Conservation (phyloP, 176 grass and related monocot genomes). For the Alopecurus myosuroides region DNA sequence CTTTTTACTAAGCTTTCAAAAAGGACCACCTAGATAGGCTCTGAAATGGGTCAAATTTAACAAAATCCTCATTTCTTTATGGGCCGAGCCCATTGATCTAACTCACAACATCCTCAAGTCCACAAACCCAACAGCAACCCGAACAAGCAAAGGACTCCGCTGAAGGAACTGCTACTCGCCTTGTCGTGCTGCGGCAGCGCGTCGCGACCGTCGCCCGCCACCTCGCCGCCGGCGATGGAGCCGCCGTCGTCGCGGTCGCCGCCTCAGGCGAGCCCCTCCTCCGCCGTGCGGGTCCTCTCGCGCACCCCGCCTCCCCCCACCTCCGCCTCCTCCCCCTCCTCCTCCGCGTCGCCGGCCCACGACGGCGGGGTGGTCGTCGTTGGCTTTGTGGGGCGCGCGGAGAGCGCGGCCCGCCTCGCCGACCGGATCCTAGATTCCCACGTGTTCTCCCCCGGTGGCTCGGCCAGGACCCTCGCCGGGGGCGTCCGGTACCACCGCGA, state of each 20-base stretch:
- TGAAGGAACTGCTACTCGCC: background rate
- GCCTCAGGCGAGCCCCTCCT: background rate
- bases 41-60: background rate
- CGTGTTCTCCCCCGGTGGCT: slow-evolving; percentile 57
- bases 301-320: background rate
- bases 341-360: background rate
- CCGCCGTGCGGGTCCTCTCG: background rate
- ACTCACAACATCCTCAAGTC: background rate
- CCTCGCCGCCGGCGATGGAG: background rate
- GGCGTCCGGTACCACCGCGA: slow-evolving; percentile 69
- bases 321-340: background rate
- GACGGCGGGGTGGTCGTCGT: background rate
- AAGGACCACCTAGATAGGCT: no score
- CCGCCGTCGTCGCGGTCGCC: background rate
- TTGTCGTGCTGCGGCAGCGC: background rate
- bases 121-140: background rate
- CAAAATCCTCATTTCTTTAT: background rate
- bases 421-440: slow-evolving; percentile 65
- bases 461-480: slow-evolving; percentile 34
- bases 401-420: background rate
- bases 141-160: background rate
- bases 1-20: no score
- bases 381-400: background rate
- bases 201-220: background rate
- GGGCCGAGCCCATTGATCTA: background rate